These are phyloP conservation scores for Bruguiera parviflora DNA, from an alignment of 345 rosid species.

Conservation along the genomic window DNA sequence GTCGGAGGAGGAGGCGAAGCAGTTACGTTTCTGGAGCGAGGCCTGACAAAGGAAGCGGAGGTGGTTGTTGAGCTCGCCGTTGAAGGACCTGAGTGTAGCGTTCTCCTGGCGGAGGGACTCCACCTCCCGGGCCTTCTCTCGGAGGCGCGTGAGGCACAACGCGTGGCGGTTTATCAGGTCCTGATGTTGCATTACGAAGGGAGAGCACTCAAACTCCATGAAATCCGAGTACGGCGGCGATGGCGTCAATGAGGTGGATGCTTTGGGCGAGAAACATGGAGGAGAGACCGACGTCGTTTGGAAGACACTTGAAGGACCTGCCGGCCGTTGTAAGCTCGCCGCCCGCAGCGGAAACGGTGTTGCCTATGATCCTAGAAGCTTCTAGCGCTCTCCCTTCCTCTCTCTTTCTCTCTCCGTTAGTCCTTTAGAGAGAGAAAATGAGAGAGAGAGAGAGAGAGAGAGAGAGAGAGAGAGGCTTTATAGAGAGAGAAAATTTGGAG, in stretches of 20 bases:
- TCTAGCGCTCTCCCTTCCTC: no score
- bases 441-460: slow-evolving; percentile 2
- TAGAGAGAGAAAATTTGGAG: slow-evolving; percentile 24
- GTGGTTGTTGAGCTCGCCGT: slow-evolving; percentile 55
- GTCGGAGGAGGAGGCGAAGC: slow-evolving; percentile 13
- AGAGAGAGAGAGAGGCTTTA: slow-evolving; percentile 4
- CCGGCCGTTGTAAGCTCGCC: slow-evolving; percentile 12
- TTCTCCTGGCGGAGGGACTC: slow-evolving; percentile 66
- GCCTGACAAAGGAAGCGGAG: slow-evolving; percentile 40
- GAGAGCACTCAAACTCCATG: slow-evolving; percentile 5
- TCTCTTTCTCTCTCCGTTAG: neutral
- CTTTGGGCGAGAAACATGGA: slow-evolving; percentile 4
- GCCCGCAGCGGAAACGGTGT: slow-evolving; percentile 15
- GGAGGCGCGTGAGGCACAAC: slow-evolving; percentile 45
- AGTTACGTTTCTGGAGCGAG: slow-evolving; percentile 31
- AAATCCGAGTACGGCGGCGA: slow-evolving; percentile 15
- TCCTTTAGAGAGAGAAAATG: neutral
- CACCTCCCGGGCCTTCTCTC: slow-evolving; percentile 43
- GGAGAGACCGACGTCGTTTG: slow-evolving; percentile 17
- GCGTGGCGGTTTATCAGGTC: slow-evolving; percentile 47
- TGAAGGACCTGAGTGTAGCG: slow-evolving; percentile 50
- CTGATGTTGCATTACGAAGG: slow-evolving; percentile 40
- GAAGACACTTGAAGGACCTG: neutral
- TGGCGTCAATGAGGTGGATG: slow-evolving; percentile 11
- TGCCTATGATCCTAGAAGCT: slow-evolving; percentile 14